Percentiles rank a stretch among this genome's conserved stretches.
phyloP scores from a whole-genome alignment of 805 yeast species.

The Barnettozyma populi region DNA sequence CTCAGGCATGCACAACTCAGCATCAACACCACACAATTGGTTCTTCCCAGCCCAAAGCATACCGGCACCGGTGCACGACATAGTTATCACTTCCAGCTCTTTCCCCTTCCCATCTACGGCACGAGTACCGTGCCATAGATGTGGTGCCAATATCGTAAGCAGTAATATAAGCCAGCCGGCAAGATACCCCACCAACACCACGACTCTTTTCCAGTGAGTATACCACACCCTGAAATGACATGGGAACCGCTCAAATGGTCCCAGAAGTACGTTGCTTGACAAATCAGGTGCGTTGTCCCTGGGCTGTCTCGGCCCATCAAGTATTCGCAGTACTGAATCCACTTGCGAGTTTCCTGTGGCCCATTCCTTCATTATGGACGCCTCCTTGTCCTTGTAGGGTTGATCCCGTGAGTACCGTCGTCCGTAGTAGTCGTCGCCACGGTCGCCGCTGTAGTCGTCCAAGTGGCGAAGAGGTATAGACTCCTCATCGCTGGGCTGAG shows the following conservation, averaged over 20 bases:
- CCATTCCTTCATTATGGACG: background rate
- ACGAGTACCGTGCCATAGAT: constrained; percentile 1
- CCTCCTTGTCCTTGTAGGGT: background rate
- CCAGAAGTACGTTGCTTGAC: background rate
- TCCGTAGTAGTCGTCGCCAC: background rate
- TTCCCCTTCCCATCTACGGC: constrained; percentile 1
- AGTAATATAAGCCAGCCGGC: constrained; percentile 3
- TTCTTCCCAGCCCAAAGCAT: constrained; percentile 73
- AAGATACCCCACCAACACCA: background rate
- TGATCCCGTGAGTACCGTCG: background rate
- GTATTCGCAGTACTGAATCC: background rate
- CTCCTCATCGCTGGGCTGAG: background rate
- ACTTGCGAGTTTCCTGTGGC: background rate
- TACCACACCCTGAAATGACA: background rate
- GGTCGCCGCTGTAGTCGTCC: background rate
- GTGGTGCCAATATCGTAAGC: constrained; percentile 1
- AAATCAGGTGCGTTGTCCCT: constrained; percentile 7
- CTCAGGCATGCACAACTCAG: constrained; percentile 25
- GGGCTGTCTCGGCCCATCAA: constrained; percentile 2
- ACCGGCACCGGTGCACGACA: constrained; percentile 43
- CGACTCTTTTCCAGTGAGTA: background rate
- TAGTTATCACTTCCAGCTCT: constrained; percentile 22
- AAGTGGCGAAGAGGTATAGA: background rate
- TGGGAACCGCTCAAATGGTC: constrained; percentile 10
- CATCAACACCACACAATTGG: constrained; percentile 70